These are phyloP conservation scores for Gigaspora rosea DNA, from an alignment of 192 early-diverging fungal species.

Conservation along the genomic window DNA sequence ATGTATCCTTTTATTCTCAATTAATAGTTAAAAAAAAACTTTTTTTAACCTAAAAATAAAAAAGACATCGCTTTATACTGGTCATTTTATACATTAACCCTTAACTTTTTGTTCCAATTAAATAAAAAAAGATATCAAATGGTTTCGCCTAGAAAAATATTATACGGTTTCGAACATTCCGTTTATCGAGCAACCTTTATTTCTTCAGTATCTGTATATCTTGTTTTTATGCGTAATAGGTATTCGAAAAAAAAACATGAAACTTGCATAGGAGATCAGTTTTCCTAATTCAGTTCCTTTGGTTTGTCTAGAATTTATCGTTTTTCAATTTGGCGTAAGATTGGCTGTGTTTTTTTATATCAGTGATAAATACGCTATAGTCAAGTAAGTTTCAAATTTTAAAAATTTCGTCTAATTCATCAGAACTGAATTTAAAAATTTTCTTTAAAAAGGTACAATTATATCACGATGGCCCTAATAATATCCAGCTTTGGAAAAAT, in stretches of 20 bases:
- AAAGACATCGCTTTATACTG: too few species aligned
- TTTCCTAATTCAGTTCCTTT: not conserved
- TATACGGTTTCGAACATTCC: conserved; percentile 52
- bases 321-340: conserved; percentile 61
- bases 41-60: too few species aligned
- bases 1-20: conserved; percentile 44
- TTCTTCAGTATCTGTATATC: conserved; percentile 79
- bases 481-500: conserved; percentile 88
- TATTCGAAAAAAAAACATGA: conserved; percentile 21
- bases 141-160: conserved; percentile 83
- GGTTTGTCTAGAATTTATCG: conserved; percentile 51
- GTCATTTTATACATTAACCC: not conserved
- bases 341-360: conserved; percentile 49
- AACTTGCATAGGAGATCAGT: not conserved
- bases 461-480: conserved; percentile 69
- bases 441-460: conserved; percentile 53
- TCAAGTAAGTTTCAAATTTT: conserved; percentile 39
- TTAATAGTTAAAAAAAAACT: too few species aligned
- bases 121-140: conserved; percentile 70
- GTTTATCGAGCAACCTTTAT: conserved; percentile 64
- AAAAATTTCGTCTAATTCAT: not conserved
- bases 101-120: not conserved
- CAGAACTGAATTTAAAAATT: not conserved
- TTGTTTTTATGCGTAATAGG: conserved; percentile 68
- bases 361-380: conserved; percentile 44